These are phyloP conservation scores for Piromyces finnis DNA, from an alignment of 192 early-diverging fungal genomes.

Conservation along the genomic window DNA sequence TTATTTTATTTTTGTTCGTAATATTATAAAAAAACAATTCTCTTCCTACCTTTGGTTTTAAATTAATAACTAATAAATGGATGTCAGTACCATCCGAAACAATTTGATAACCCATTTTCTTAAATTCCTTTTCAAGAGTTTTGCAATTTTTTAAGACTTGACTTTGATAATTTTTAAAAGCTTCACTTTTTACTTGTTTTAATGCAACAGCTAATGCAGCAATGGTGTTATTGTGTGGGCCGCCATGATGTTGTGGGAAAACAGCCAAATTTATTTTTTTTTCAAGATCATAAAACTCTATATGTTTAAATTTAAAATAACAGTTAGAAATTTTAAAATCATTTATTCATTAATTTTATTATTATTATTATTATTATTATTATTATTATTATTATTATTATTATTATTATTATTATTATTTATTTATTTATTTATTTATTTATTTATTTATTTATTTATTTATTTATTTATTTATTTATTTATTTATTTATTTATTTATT, in stretches of 20 bases:
- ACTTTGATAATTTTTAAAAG: slow-evolving; percentile 79
- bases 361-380: no score
- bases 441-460: no score
- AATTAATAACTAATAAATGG: slow-evolving; percentile 80
- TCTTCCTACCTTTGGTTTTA: slow-evolving; percentile 62
- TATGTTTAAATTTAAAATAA: no score
- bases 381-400: no score
- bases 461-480: no score
- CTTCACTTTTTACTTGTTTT: slow-evolving; percentile 62
- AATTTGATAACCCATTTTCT: slow-evolving; percentile 52
- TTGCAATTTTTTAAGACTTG: slow-evolving; percentile 83
- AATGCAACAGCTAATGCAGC: slow-evolving; percentile 85
- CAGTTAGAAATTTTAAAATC: no score
- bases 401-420: no score
- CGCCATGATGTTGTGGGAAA: slow-evolving; percentile 98
- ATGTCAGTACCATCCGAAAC: slow-evolving; percentile 91
- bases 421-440: no score
- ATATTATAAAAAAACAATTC: no score
- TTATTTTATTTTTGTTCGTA: no score
- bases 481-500: no score
- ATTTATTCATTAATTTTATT: no score
- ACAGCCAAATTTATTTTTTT: slow-evolving; percentile 87
- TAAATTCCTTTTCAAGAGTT: slow-evolving; percentile 65
- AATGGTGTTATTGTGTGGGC: slow-evolving; percentile 99
- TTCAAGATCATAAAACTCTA: slow-evolving; percentile 68